Conservation (phyloP, 345 rosid genomes). For the Populus nigra region DNA sequence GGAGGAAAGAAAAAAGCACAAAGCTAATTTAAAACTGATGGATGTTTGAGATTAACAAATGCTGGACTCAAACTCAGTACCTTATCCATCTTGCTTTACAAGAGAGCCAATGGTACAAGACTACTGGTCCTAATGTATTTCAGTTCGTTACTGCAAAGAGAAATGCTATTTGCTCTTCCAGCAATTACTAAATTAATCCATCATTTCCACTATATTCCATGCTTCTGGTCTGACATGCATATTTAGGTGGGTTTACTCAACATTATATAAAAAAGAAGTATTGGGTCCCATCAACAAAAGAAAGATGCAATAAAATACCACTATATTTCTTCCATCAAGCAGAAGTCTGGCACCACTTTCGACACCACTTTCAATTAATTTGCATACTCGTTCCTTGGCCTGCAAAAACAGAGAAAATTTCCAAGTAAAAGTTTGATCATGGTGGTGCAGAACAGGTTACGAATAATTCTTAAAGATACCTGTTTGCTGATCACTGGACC, state of each 20-base stretch:
- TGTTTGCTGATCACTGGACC: conserved; percentile 95
- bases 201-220: background rate
- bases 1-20: background rate
- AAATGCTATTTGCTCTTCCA: background rate
- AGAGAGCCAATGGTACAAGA: background rate
- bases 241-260: background rate
- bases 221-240: background rate
- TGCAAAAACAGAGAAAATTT: conserved; percentile 31
- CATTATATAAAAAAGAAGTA: background rate
- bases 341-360: conserved; percentile 77
- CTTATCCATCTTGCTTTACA: background rate
- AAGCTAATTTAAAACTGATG: too few species aligned
- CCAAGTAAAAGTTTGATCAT: background rate
- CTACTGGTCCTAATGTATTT: background rate
- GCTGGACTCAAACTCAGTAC: background rate
- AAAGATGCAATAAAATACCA: conserved; percentile 41
- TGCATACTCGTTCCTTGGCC: conserved; percentile 89
- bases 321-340: conserved; percentile 83
- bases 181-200: background rate
- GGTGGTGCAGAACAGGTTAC: background rate
- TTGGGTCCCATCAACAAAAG: background rate
- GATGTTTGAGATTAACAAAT: too few species aligned
- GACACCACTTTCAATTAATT: conserved; percentile 77
- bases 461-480: conserved; percentile 33
- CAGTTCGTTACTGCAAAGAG: background rate